Percentiles rank a stretch among this genome's conserved stretches.
Conservation (phyloP, 2,329 filamentous ascomycete species). For the Aspergillus novoparasiticus region DNA sequence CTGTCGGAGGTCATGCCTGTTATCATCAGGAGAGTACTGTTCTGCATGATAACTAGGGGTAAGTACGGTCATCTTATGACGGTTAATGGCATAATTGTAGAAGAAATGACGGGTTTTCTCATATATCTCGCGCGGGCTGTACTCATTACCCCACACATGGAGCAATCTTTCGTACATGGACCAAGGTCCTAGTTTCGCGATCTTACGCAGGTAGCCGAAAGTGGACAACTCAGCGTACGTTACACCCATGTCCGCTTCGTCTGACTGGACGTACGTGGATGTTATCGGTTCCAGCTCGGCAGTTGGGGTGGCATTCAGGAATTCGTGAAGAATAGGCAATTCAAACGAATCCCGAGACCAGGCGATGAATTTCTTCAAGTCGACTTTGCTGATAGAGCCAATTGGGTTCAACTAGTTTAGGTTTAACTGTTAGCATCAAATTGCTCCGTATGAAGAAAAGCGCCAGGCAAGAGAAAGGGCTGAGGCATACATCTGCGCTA, state of each 20-base stretch:
- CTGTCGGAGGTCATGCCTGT: conserved; percentile 60
- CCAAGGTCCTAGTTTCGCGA: conserved; percentile 56
- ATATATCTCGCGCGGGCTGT: conserved; percentile 47
- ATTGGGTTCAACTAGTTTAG: conserved; percentile 38
- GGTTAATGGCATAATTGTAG: conserved; percentile 61
- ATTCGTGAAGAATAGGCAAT: conserved; percentile 66
- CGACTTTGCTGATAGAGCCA: conserved; percentile 62
- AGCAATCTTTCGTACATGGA: conserved; percentile 57
- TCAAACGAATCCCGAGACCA: conserved; percentile 63
- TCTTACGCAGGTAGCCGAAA: conserved; percentile 58
- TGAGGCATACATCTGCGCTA: conserved; percentile 54
- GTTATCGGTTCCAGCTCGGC: conserved; percentile 70
- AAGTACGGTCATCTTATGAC: conserved; percentile 65
- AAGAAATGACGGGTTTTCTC: conserved; percentile 51
- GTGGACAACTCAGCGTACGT: conserved; percentile 58
- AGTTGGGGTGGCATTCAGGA: conserved; percentile 65
- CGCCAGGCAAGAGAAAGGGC: not conserved
- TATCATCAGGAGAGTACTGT: conserved; percentile 59
- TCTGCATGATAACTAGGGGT: conserved; percentile 60
- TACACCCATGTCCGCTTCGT: conserved; percentile 59
- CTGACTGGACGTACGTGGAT: conserved; percentile 60
- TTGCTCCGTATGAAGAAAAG: not conserved
- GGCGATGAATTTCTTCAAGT: conserved; percentile 71
- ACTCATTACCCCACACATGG: conserved; percentile 50
- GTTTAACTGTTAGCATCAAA: conserved; percentile 5